Evolutionary conservation across 495 filamentous ascomycete genomes (phyloP).

Genomic region (Daldinia childiae): DNA sequence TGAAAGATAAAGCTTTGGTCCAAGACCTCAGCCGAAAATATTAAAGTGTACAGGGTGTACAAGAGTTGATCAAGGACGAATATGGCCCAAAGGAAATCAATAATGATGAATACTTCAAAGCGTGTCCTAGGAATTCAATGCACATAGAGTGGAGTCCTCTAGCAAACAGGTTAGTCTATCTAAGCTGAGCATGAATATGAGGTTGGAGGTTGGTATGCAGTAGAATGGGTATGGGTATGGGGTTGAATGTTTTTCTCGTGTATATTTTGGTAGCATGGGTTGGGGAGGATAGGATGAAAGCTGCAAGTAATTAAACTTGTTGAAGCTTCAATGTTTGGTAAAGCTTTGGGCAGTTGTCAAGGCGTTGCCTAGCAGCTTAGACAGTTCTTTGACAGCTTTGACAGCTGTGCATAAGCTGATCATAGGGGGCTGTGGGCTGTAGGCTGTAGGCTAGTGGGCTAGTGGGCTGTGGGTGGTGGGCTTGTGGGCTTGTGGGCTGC

Average conservation of each 20-base stretch:
- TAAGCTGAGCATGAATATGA: conserved; percentile 1
- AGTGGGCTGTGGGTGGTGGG: too few relatives aligned
- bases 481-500: background rate
- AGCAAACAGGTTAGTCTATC: background rate
- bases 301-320: conserved; percentile 12
- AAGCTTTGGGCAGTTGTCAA: conserved; percentile 2
- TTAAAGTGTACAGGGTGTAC: background rate
- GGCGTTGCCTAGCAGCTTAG: background rate
- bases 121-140: conserved; percentile 4
- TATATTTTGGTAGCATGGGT: background rate
- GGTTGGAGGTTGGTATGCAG: background rate
- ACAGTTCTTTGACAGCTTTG: background rate
- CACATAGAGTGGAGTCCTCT: conserved; percentile 8
- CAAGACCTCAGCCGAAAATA: conserved; percentile 11
- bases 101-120: conserved; percentile 3
- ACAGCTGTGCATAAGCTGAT: background rate
- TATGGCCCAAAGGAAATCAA: background rate
- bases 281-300: conserved; percentile 3
- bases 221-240: conserved; percentile 2
- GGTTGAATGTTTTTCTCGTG: background rate
- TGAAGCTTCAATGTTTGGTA: background rate
- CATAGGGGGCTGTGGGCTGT: background rate
- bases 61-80: background rate
- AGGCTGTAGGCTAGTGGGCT: too few relatives aligned
- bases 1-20: conserved; percentile 12